Conservation (phyloP, 129 eudicot genomes). For the Mikania micrantha region DNA sequence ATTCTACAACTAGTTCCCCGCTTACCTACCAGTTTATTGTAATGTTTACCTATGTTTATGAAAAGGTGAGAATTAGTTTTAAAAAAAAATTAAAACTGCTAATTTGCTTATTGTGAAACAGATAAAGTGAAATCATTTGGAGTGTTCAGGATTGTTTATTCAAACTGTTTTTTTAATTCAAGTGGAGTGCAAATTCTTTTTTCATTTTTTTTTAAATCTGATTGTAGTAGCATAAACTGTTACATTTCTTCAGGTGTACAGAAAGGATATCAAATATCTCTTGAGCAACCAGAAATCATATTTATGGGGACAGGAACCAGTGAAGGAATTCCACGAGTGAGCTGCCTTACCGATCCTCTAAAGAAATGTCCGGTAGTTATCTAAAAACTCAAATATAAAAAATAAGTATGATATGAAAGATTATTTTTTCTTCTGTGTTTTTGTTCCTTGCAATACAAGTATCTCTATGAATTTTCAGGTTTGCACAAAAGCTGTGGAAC, state of each 20-base stretch:
- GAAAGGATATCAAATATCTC: slow-evolving; percentile 19
- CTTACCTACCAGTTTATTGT: too few relatives aligned
- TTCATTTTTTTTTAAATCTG: too few relatives aligned
- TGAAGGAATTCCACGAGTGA: slow-evolving; percentile 97
- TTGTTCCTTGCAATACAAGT: background rate
- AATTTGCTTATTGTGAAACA: background rate
- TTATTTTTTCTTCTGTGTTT: background rate
- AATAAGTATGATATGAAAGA: background rate
- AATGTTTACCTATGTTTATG: too few relatives aligned
- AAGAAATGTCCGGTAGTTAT: slow-evolving; percentile 56
- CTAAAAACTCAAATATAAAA: too few relatives aligned
- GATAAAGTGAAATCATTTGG: too few relatives aligned
- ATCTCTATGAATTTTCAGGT: slow-evolving; percentile 44
- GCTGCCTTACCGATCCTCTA: slow-evolving; percentile 86
- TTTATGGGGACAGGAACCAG: slow-evolving; percentile 98
- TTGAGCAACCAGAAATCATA: slow-evolving; percentile 67
- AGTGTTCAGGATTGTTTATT: background rate
- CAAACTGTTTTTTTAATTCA: background rate
- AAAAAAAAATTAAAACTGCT: background rate
- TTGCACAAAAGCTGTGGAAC: slow-evolving; percentile 74
- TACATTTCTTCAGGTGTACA: slow-evolving; percentile 36
- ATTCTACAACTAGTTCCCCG: too few relatives aligned
- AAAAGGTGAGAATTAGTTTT: too few relatives aligned
- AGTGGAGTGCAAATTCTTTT: too few relatives aligned
- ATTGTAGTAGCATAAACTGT: background rate